Conservation (phyloP, 2,329 filamentous ascomycete genomes). For the Hymenoscyphus fraxineus region DNA sequence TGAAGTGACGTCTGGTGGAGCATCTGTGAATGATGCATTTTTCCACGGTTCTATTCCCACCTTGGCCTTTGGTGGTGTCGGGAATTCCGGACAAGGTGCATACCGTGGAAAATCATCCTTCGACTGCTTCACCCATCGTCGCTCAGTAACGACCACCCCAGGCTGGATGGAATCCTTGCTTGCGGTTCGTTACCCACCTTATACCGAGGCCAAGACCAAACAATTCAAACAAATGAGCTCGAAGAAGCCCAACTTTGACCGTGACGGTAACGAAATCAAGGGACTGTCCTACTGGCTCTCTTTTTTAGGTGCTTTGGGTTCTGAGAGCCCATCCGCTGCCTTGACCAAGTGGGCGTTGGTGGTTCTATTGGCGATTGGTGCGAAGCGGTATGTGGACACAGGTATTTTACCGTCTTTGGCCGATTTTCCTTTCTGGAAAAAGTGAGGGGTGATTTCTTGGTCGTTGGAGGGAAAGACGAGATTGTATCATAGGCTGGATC, state of each 20-base stretch:
- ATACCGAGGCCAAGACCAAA: constrained; percentile 41
- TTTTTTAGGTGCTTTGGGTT: constrained; percentile 50
- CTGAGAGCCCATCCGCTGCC: constrained; percentile 46
- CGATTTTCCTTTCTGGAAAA: constrained; percentile 5
- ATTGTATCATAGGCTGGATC: background rate
- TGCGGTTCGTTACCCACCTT: constrained; percentile 65
- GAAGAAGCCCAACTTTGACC: constrained; percentile 57
- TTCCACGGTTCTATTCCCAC: constrained; percentile 69
- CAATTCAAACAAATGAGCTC: constrained; percentile 43
- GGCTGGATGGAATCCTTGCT: constrained; percentile 65
- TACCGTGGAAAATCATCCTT: constrained; percentile 77
- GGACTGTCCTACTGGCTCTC: constrained; percentile 53
- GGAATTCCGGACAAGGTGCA: constrained; percentile 69
- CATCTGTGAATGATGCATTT: constrained; percentile 62
- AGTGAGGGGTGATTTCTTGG: background rate
- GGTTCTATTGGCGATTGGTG: constrained; percentile 33
- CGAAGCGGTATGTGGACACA: constrained; percentile 17
- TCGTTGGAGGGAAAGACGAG: background rate
- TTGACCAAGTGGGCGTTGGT: constrained; percentile 50
- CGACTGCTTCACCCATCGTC: constrained; percentile 62
- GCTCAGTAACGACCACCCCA: constrained; percentile 57
- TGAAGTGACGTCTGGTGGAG: constrained; percentile 64
- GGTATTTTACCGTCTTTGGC: constrained; percentile 3
- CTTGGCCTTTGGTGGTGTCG: constrained; percentile 78
- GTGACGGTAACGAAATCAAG: constrained; percentile 50